Percentiles rank a stretch among this genome's conserved stretches.
phyloP scores from a whole-genome alignment of 73 alveolate genomes.

The Diophrys appendiculata region DNA sequence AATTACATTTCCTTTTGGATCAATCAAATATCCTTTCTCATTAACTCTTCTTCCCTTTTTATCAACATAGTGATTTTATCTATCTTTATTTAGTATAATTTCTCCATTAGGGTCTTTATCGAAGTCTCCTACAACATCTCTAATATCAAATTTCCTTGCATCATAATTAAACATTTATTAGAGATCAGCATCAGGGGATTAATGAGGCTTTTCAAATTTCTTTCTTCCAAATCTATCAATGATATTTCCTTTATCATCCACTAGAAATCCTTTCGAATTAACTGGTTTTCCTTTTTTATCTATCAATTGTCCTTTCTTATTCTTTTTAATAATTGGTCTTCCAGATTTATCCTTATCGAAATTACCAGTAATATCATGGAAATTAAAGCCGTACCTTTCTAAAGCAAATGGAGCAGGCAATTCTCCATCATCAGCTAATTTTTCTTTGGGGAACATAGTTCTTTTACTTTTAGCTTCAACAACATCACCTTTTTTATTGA shows the following conservation, averaged over 20 bases:
- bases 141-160: slow-evolving; percentile 31
- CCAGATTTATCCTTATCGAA: slow-evolving; percentile 34
- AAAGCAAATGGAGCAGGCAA: slow-evolving; percentile 32
- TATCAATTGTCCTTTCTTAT: slow-evolving; percentile 25
- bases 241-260: slow-evolving; percentile 56
- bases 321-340: slow-evolving; percentile 18
- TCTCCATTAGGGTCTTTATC: slow-evolving; percentile 28
- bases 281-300: slow-evolving; percentile 44
- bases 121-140: slow-evolving; percentile 26
- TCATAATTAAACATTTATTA: slow-evolving; percentile 33
- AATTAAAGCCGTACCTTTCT: slow-evolving; percentile 34
- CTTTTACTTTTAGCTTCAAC: slow-evolving; percentile 5
- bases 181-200: slow-evolving; percentile 46
- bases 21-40: slow-evolving; percentile 36
- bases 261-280: slow-evolving; percentile 45
- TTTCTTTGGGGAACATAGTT: slow-evolving; percentile 9
- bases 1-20: slow-evolving; percentile 25
- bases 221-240: slow-evolving; percentile 35
- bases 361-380: slow-evolving; percentile 19
- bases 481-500: slow-evolving; percentile 48
- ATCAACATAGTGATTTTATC: slow-evolving; percentile 5
- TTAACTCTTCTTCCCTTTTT: slow-evolving; percentile 24
- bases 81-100: slow-evolving; percentile 14
- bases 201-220: slow-evolving; percentile 40
- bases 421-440: slow-evolving; percentile 32